Base-by-base conservation (phyloP, 106 monocot genomes). In the Hemerocallis citrina region DNA sequence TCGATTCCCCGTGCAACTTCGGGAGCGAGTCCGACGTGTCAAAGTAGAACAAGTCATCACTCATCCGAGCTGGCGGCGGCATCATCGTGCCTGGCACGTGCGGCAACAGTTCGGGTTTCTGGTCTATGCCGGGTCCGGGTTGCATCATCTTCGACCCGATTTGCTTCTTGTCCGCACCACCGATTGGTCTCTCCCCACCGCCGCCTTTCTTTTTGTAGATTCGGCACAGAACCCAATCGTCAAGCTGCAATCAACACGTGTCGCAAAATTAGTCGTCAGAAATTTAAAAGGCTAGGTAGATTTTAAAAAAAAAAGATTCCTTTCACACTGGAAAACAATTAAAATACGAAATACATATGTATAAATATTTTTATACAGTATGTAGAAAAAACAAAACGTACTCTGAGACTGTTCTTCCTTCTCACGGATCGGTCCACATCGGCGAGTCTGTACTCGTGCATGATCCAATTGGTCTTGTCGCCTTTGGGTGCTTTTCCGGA, bases 381-480 rank as follows among this genome's bases (percentile, higher is more conserved):
- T 38, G 37, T 38, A 38, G 37, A 11, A 21, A 22, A 1, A 16
- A 3, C 14, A 23, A 45, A 35, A 64, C 80, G 16, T 48, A 92
- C 91, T 75, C 91, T 61, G 6, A 92, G 50, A 57, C 66, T 79
- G 70, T 77, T 83, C 76, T 83, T 86, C 58, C 34, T 55, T 42
- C 80, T 70, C 2, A 51, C 75, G 36, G 91, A 72, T 12, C 86
- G 77, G 66, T 86, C 80, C 37, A 91, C 85, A 59, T 71, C 82
- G 42, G 92, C 92, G 33, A 92, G 80, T 10, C 92, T 40, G 69
- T 92, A 92, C 75, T 92, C 92, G 74, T 92, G 92, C 86, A 92
- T 92, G 68, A 92, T 92, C 92, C 92, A 92, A 46, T 92, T 92
- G 36, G 83, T 86, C 59, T 92, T 92, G 64, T 77, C 83, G 10